Percentiles rank a stretch among this genome's conserved stretches.
phyloP scores from a whole-genome alignment of 1,284 basidiomycete genomes.

The Fomitopsis pinicola region DNA sequence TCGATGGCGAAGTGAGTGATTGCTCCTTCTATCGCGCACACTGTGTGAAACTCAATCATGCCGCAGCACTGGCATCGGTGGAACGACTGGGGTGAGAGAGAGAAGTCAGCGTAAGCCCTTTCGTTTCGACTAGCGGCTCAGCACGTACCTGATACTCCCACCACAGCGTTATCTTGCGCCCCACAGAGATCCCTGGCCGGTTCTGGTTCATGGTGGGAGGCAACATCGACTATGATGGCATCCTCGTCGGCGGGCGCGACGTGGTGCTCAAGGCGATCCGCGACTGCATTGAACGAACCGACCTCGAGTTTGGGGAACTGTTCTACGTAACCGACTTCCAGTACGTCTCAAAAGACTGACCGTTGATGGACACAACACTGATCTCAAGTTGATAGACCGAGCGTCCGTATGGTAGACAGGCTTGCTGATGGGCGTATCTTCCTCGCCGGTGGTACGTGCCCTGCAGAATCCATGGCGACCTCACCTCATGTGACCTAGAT shows the following conservation, averaged over 20 bases:
- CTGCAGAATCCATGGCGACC: background rate
- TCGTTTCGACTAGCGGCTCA: background rate
- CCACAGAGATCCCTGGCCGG: constrained; percentile 1
- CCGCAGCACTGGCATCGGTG: constrained; percentile 3
- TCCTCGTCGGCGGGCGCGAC: background rate
- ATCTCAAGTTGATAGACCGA: no score
- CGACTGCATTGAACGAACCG: constrained; percentile 4
- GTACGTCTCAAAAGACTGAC: constrained; percentile 20
- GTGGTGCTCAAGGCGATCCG: constrained; percentile 2
- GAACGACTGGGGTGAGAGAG: background rate
- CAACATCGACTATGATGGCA: background rate
- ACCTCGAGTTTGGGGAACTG: constrained; percentile 6
- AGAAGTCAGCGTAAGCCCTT: background rate
- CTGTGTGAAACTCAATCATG: background rate
- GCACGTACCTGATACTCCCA: background rate
- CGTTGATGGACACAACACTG: no score
- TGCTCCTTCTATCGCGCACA: background rate
- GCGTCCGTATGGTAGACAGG: constrained; percentile 28
- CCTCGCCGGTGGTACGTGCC: constrained; percentile 31
- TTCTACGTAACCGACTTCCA: constrained; percentile 11
- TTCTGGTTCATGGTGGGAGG: constrained; percentile 2
- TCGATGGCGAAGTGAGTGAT: constrained; percentile 16
- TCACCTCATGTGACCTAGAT: constrained; percentile 6
- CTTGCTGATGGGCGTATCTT: constrained; percentile 31
- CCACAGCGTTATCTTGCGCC: constrained; percentile 1